Evolutionary conservation across 768 basidiomycete species (phyloP), one percentile per base, ranked within the genome.

Genomic region (Dioszegia crocea): DNA sequence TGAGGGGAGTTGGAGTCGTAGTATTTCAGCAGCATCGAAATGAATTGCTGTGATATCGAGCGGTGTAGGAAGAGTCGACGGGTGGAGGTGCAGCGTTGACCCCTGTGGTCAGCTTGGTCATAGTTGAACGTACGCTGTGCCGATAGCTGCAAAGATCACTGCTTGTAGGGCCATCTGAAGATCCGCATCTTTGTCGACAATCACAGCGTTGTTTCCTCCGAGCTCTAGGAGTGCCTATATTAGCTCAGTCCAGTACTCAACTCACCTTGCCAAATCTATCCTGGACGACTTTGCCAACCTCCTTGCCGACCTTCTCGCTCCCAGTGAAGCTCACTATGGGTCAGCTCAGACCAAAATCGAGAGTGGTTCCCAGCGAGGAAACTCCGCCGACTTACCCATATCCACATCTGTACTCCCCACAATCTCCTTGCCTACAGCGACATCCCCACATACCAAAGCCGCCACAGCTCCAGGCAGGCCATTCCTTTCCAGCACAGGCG

Each of bases 261-360:
- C 63, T 48, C 29, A 85, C 82, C 79, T 94, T 90, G 19, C 92
- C 93, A 76, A 93, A 94, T 62, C 91, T 82, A 56, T 85, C 84
- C 75, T 88, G 88, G 2, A 96, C 92, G 61, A 81, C 81, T 79
- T 85, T 85, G n/a, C 88, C 88, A n/a, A 98, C 91, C 57, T 84
- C 82, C 51, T 87, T 83, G 12, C 94, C 94, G 55, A 90, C 85
- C 52, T 81, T 80, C 76, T 98, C 94, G 70, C 89, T 91, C 3
- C 94, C 94, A 2, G 94, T 98, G 77, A 98, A 98, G 36, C 89
- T 91, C 21, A 98, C 91, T 93, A 56, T 24, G n/a, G n/a, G n/a
- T n/a, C n/a, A n/a, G n/a, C n/a, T n/a, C n/a, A n/a, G n/a, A n/a
- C n/a, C n/a, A n/a, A n/a, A n/a, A n/a, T n/a, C n/a, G n/a, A n/a